Evolutionary conservation across 225 moss, liverwort and hornwort species (phyloP).

Genomic region (Asterella californica): DNA sequence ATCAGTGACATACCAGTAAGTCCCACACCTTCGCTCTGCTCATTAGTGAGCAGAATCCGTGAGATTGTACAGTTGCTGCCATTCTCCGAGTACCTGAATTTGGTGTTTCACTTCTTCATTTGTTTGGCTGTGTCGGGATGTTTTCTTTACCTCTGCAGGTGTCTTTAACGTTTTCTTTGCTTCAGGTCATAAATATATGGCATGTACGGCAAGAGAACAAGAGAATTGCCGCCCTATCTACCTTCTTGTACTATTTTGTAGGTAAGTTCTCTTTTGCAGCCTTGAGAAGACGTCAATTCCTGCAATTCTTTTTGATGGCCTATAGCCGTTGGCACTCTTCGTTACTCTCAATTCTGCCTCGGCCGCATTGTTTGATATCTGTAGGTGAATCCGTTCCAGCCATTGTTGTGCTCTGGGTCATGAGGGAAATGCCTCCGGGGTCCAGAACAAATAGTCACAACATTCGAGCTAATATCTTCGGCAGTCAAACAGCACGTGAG

Average conservation of each 20-base stretch:
- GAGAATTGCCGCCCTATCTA: slow-evolving; percentile 49
- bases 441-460: slow-evolving; percentile 42
- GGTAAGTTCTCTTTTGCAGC: slow-evolving; percentile 30
- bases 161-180: neutral
- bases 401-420: slow-evolving; percentile 84
- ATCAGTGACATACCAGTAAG: slow-evolving; percentile 75
- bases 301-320: neutral
- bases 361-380: neutral
- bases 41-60: neutral
- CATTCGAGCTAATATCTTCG: slow-evolving; percentile 29
- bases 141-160: neutral
- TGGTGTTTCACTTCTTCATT: neutral
- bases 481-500: slow-evolving; percentile 32
- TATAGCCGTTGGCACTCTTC: neutral
- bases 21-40: neutral
- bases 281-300: neutral
- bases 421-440: slow-evolving; percentile 78
- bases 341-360: neutral
- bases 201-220: slow-evolving; percentile 47
- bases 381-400: slow-evolving; percentile 87
- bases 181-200: slow-evolving; percentile 72
- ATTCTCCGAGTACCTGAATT: neutral
- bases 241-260: slow-evolving; percentile 69
- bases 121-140: neutral
- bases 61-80: neutral